Evolutionary conservation across 148 eudicot species (phyloP), one percentile per base, ranked within the genome.

Genomic region (Amaranthus palmeri): DNA sequence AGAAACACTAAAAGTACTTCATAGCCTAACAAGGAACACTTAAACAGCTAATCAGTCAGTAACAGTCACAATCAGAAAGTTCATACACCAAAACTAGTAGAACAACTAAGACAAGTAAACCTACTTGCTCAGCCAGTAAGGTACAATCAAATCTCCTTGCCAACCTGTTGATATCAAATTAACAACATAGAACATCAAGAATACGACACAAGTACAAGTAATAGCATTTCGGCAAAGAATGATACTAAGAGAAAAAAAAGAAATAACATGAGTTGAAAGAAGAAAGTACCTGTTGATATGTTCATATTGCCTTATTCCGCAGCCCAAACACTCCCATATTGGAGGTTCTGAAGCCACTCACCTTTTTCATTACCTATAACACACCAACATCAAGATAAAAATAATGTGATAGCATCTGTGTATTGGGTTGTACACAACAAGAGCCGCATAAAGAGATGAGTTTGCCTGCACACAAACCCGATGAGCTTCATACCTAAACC

Each of bases 251-350:
- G n/a, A 5, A 40, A 13, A 25, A 69, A 53, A 10, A 53, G 45
- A 66, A 56, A n/a, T n/a, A 72, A 50, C 15, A 18, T 18, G 53
- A 53, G 8, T 12, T 15, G 13, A 48, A 74, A 2, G 60, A 77
- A 54, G 44, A 54, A 10, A 43, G 48, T 44, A 93, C 98, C 98
- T 91, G 85, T 95, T 93, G 75, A 93, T 91, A 88, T 93, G 98
- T 72, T 93, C 98, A 78, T 93, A 93, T 43, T 93, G 98, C 69
- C 90, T 81, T 81, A 81, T 93, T 93, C 44, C 98, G 97, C 48
- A 91, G 93, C 72, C 91, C 97, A 82, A 90, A 90, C 0, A 90
- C 88, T 69, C 90, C 90, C 96, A 68, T 81, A 90, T 14, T 82
- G 78, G 64, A 90, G 92, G 72, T 91, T 85, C 69, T 91, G 86